Conservation (phyloP, 345 rosid species). For the Rubroshorea leprosula region DNA sequence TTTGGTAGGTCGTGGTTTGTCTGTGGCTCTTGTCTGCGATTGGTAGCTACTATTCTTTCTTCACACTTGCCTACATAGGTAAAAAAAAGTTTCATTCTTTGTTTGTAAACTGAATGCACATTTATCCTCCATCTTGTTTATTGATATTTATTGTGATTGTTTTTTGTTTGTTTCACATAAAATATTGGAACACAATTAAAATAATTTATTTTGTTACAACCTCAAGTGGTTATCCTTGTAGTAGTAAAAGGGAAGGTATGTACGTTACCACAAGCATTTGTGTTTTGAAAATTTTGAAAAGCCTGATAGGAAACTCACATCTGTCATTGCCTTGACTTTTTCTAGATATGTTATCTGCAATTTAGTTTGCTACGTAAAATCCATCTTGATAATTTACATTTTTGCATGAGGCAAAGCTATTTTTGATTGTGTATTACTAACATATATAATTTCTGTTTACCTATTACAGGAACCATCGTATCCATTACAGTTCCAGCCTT, state of each 20-base stretch:
- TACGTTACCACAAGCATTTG: conserved; percentile 3
- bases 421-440: background rate
- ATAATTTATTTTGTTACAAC: too few relatives aligned
- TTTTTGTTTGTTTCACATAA: too few relatives aligned
- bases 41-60: conserved; percentile 78
- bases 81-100: conserved; percentile 15
- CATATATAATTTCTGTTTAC: conserved; percentile 9
- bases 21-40: conserved; percentile 83
- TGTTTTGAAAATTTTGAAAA: background rate
- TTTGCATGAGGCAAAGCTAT: too few relatives aligned
- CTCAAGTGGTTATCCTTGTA: too few relatives aligned
- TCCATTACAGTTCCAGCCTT: conserved; percentile 78
- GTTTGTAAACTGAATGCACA: conserved; percentile 9
- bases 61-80: conserved; percentile 86
- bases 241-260: too few relatives aligned
- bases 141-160: background rate
- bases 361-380: too few relatives aligned
- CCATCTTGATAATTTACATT: too few relatives aligned
- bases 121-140: background rate
- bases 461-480: conserved; percentile 58
- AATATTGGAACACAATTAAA: too few relatives aligned
- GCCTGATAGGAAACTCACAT: conserved; percentile 2
- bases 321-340: background rate
- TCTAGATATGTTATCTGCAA: background rate
- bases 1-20: conserved; percentile 72